phyloP scores from a whole-genome alignment of 2,329 filamentous ascomycete genomes.

The Scleromitrula shiraiana region DNA sequence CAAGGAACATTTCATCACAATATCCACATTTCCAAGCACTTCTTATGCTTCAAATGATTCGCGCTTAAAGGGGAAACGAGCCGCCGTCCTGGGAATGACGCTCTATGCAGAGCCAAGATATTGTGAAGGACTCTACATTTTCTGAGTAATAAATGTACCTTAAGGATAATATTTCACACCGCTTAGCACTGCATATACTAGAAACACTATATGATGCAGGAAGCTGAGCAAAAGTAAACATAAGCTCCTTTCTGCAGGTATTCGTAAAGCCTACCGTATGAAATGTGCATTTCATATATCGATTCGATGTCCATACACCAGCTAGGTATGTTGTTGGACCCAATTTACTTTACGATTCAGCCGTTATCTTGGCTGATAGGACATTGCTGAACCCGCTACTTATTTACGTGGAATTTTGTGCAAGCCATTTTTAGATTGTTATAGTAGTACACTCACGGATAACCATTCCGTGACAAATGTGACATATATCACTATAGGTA shows the following conservation, averaged over 20 bases:
- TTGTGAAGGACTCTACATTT: constrained; percentile 1
- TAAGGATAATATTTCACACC: background rate
- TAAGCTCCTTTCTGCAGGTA: constrained; percentile 3
- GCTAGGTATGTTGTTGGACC: background rate
- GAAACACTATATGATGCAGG: background rate
- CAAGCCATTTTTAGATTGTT: constrained; percentile 6
- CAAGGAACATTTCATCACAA: constrained; percentile 1
- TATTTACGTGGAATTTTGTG: constrained; percentile 1
- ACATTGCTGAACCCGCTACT: constrained; percentile 2
- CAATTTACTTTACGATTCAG: background rate
- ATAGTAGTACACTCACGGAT: too few species aligned
- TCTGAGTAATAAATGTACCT: constrained; percentile 1
- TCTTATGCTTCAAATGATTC: background rate
- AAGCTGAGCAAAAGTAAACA: background rate
- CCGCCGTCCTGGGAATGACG: constrained; percentile 8
- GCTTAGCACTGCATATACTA: too few species aligned
- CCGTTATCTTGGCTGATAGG: background rate
- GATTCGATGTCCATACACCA: background rate
- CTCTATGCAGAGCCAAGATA: constrained; percentile 1
- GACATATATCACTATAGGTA: too few species aligned
- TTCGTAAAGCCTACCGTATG: background rate
- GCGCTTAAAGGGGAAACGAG: constrained; percentile 6
- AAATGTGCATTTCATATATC: too few species aligned
- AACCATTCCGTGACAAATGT: too few species aligned
- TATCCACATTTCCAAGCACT: constrained; percentile 4